A percentile compares a stretch with the other conserved stretches of the same genome.
Conservation (phyloP, 192 early-diverging fungal species). For the Spinellus fusiger region DNA sequence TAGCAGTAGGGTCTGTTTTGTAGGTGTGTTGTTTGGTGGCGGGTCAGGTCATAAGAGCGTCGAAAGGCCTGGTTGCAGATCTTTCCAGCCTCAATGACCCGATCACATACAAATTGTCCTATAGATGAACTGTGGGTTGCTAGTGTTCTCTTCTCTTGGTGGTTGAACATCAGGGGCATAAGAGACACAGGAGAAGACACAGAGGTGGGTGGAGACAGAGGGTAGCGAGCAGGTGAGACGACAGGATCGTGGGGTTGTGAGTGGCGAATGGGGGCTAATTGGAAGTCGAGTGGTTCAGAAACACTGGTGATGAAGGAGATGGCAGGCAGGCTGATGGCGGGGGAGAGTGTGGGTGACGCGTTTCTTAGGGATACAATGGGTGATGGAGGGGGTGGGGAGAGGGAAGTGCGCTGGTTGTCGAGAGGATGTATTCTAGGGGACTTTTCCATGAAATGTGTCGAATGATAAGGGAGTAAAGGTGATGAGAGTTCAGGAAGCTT, state of each 20-base stretch:
- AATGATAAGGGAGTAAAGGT: background rate
- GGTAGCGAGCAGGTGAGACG: background rate
- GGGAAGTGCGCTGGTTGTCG: background rate
- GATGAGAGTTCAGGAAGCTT: background rate
- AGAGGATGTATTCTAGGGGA: background rate
- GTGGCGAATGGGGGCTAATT: background rate
- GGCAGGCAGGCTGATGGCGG: background rate
- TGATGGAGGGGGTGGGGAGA: background rate
- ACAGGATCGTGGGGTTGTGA: background rate
- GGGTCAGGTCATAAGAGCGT: constrained; percentile 31
- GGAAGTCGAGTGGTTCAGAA: background rate
- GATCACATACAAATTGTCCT: constrained; percentile 14
- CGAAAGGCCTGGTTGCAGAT: constrained; percentile 26
- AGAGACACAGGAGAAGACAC: background rate
- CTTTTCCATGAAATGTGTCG: background rate
- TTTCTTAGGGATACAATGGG: background rate
- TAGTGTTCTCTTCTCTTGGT: background rate
- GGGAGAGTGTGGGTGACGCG: background rate
- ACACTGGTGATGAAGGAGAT: background rate
- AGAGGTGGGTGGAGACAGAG: background rate
- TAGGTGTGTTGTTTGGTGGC: constrained; percentile 31
- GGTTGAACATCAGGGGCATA: background rate
- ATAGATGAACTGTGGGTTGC: background rate
- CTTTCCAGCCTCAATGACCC: constrained; percentile 17
- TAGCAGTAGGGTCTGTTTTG: constrained; percentile 21